These are phyloP conservation scores for Cryptococcus sp. DNA, from an alignment of 1,284 basidiomycete species.

Conservation along the genomic window DNA sequence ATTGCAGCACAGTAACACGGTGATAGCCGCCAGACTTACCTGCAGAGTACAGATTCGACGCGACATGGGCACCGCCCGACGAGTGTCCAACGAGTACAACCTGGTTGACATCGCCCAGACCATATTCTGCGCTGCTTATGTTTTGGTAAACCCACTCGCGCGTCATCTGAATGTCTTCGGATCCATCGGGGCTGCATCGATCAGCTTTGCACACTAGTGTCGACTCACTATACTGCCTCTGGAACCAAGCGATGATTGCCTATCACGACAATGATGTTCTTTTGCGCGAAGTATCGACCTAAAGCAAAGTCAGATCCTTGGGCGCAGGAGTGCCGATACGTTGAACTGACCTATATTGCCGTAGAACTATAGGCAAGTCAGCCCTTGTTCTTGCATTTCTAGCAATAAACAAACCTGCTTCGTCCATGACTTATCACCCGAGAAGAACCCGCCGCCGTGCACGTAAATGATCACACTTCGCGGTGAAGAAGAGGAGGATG, in stretches of 20 bases:
- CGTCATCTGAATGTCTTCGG: slow-evolving; percentile 10
- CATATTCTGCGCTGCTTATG: background rate
- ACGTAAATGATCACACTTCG: slow-evolving; percentile 9
- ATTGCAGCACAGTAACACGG: too few relatives aligned
- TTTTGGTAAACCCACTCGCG: slow-evolving; percentile 15
- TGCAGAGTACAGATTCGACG: slow-evolving; percentile 16
- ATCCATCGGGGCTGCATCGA: slow-evolving; percentile 1
- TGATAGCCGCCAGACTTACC: background rate
- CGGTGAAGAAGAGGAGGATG: too few relatives aligned
- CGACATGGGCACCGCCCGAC: slow-evolving; percentile 21
- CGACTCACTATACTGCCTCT: slow-evolving; percentile 6
- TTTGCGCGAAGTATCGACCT: slow-evolving; percentile 13
- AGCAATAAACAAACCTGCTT: slow-evolving; percentile 7
- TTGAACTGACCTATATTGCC: slow-evolving; percentile 5
- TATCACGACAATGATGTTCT: slow-evolving; percentile 9
- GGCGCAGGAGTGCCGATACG: background rate
- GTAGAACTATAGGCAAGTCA: too few relatives aligned
- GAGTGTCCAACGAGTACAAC: slow-evolving; percentile 24
- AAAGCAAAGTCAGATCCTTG: background rate
- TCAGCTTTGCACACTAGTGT: background rate
- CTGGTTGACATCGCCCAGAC: slow-evolving; percentile 9
- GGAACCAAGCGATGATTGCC: slow-evolving; percentile 14
- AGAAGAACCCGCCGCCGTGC: slow-evolving; percentile 17
- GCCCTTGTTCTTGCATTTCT: too few relatives aligned
- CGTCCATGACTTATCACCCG: slow-evolving; percentile 17